Base-by-base conservation (phyloP, 2,329 filamentous ascomycete species). In the Pseudocercospora crystallina region DNA sequence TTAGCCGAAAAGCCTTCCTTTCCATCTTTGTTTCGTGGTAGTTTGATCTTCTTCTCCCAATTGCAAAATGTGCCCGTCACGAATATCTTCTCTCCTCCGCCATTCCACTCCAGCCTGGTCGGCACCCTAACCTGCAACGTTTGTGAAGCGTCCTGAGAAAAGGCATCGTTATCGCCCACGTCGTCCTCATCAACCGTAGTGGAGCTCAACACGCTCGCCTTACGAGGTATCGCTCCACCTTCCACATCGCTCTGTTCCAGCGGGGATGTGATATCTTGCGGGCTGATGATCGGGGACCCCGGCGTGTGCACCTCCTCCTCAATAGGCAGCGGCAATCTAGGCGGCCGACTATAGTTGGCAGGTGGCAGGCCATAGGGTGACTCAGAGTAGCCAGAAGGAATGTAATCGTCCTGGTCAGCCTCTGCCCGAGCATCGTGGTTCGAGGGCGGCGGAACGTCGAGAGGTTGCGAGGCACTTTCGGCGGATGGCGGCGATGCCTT, bases 51-150 rank as follows among this genome's bases (percentile, higher is more conserved):
- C 69, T 87, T 86, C 72, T 95, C 90, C 94, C 94, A 99, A 69
- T 92, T 89, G 63, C 95, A 95, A 67, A 97, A 96, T 14, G 94
- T 97, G 59, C 92, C 92, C 0, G 94, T 99, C 39, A 99, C 90
- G 69, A 96, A 99, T 58, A 97, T 84, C 71, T 91, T 95, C 51
- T 95, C 88, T 89, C 91, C 49, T 30, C 49, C 17, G 8, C 83
- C 81, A 59, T 81, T 81, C 94, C 94, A 99, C 71, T 95, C 88
- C 51, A 99, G 83, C 51, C 81, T 76, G 1, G 89, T 95, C 2
- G 90, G 89, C 36, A 97, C 88, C 7, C 88, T 88, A 34, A 87
- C 86, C 56, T 85, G 81, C 13, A 83, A 84, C 63, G 89, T 85
- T 31, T 88, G 82, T n/a, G 55, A 42, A 14, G 73, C 69, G 30